Conservation (phyloP, 345 rosid genomes). For the Nephelium lappaceum region DNA sequence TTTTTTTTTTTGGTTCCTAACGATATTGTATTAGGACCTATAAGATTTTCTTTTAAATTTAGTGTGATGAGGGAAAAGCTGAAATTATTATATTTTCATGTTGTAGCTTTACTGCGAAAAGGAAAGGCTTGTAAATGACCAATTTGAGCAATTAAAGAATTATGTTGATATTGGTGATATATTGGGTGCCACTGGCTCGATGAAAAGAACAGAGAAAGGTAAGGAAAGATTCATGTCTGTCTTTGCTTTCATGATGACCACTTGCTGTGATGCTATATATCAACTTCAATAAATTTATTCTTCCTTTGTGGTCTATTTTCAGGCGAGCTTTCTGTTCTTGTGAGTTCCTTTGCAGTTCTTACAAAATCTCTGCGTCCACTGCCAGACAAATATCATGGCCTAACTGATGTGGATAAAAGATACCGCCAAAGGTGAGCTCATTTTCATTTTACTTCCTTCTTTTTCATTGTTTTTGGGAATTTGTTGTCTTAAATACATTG, state of each 20-base stretch:
- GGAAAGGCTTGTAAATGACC: conserved; percentile 69
- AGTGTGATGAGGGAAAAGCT: background rate
- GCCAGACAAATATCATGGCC: conserved; percentile 95
- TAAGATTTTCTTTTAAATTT: background rate
- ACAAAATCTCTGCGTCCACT: conserved; percentile 89
- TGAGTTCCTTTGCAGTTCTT: conserved; percentile 77
- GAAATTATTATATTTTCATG: conserved; percentile 1
- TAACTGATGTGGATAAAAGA: conserved; percentile 91
- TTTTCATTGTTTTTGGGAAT: background rate
- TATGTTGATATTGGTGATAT: conserved; percentile 91
- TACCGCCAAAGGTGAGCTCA: conserved; percentile 78
- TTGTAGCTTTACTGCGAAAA: conserved; percentile 89
- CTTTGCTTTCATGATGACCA: conserved; percentile 5
- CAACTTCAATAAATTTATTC: background rate
- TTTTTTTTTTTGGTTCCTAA: background rate
- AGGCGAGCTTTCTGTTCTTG: conserved; percentile 92
- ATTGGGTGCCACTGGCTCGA: conserved; percentile 80
- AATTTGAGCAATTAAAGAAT: conserved; percentile 73
- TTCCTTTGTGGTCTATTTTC: conserved; percentile 24
- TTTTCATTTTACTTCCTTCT: background rate
- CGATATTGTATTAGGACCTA: background rate
- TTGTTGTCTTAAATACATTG: background rate
- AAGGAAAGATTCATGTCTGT: conserved; percentile 4
- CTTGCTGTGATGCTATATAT: background rate
- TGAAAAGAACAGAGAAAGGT: conserved; percentile 98